Evolutionary conservation across 495 filamentous ascomycete species (phyloP).

Genomic region (Xylaria longipes): DNA sequence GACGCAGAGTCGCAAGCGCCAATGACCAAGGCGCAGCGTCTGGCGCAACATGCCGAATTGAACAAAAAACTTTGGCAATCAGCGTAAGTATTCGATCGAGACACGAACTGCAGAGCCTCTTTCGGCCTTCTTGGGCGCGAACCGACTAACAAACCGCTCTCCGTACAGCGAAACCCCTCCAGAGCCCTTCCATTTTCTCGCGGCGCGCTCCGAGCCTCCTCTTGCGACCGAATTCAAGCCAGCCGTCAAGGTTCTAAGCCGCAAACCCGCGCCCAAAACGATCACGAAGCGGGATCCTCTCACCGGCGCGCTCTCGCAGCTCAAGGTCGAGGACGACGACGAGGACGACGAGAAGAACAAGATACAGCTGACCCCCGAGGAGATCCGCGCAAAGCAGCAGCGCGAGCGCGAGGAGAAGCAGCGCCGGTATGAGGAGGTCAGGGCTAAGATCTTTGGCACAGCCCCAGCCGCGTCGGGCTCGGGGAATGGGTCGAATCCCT

Average conservation of each 20-base stretch:
- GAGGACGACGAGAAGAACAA: slow-evolving; percentile 66
- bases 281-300: slow-evolving; percentile 55
- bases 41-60: slow-evolving; percentile 79
- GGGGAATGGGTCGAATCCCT: slow-evolving; percentile 61
- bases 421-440: slow-evolving; percentile 82
- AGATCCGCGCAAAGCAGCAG: slow-evolving; percentile 74
- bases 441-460: slow-evolving; percentile 80
- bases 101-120: background rate
- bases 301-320: slow-evolving; percentile 57
- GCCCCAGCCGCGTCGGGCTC: slow-evolving; percentile 44
- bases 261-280: slow-evolving; percentile 69
- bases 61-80: slow-evolving; percentile 88
- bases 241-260: slow-evolving; percentile 79
- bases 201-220: slow-evolving; percentile 66
- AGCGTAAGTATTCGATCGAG: slow-evolving; percentile 65
- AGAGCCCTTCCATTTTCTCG: slow-evolving; percentile 75
- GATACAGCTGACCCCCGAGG: slow-evolving; percentile 67
- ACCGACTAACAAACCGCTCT: background rate
- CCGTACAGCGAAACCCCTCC: slow-evolving; percentile 49
- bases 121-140: background rate
- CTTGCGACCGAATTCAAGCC: slow-evolving; percentile 84
- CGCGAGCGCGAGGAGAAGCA: slow-evolving; percentile 86
- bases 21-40: slow-evolving; percentile 74
- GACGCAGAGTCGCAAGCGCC: slow-evolving; percentile 46
- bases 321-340: slow-evolving; percentile 57